phyloP scores from a whole-genome alignment of 2,329 filamentous ascomycete species.

The Stachybotrys chartarum region DNA sequence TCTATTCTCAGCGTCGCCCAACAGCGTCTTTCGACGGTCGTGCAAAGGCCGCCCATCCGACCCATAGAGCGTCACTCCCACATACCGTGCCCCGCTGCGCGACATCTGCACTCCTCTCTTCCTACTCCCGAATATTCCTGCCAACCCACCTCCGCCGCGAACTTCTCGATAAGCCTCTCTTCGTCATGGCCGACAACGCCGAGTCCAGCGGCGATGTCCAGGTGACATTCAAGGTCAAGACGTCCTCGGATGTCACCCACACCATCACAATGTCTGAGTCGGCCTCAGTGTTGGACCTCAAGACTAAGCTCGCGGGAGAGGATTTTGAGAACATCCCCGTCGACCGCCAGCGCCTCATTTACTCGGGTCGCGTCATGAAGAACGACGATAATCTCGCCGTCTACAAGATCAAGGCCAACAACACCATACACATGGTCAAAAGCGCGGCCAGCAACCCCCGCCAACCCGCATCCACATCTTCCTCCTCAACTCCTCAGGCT shows the following conservation, averaged over 20 bases:
- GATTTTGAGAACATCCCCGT: slow-evolving; percentile 83
- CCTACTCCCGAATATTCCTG: not conserved
- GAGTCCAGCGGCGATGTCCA: slow-evolving; percentile 59
- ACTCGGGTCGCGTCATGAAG: slow-evolving; percentile 94
- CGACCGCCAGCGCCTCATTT: slow-evolving; percentile 90
- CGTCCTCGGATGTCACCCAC: slow-evolving; percentile 83
- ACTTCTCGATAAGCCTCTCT: not conserved
- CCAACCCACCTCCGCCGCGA: slow-evolving; percentile 1
- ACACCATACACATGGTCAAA: slow-evolving; percentile 95
- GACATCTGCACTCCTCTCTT: not conserved
- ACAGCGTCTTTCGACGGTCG: not conserved
- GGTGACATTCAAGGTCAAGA: slow-evolving; percentile 95
- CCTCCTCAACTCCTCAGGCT: slow-evolving; percentile 35
- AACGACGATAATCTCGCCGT: slow-evolving; percentile 77
- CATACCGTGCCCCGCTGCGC: not conserved
- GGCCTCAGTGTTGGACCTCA: slow-evolving; percentile 77
- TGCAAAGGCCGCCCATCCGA: not conserved
- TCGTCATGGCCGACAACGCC: slow-evolving; percentile 58
- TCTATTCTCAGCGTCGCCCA: not conserved
- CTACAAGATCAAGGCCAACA: slow-evolving; percentile 93
- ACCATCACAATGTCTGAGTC: slow-evolving; percentile 71
- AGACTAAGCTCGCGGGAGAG: slow-evolving; percentile 73
- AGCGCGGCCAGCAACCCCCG: slow-evolving; percentile 80
- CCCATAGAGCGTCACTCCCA: not conserved
- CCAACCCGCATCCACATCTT: slow-evolving; percentile 31